Percentiles rank a stretch among this genome's conserved stretches.
These are phyloP conservation scores for Scleromitrula shiraiana DNA, from an alignment of 2,329 filamentous ascomycete species.

Conservation along the genomic window DNA sequence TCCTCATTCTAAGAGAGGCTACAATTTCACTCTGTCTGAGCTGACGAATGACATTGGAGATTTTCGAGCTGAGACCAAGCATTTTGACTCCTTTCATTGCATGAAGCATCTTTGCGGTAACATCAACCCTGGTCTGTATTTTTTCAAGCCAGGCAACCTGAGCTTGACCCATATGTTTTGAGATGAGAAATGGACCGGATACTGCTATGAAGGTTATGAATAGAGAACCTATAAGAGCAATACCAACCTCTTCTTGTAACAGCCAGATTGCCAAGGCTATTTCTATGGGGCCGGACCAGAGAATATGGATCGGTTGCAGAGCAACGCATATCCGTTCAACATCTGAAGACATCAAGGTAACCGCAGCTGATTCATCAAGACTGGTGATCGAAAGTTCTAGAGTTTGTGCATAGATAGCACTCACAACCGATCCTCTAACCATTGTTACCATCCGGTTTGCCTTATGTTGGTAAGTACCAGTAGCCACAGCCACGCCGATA, in stretches of 20 bases:
- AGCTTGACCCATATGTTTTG: conserved; percentile 10
- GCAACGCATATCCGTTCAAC: conserved; percentile 14
- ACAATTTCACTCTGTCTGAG: conserved; percentile 7
- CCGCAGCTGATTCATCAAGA: conserved; percentile 10
- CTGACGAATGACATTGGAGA: conserved; percentile 29
- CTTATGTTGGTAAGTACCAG: conserved; percentile 19
- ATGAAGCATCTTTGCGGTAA: conserved; percentile 26
- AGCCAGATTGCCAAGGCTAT: conserved; percentile 31
- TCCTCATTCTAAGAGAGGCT: conserved; percentile 6
- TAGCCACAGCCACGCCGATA: conserved; percentile 16
- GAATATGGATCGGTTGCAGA: neutral
- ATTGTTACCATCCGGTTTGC: conserved; percentile 18
- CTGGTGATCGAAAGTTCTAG: conserved; percentile 23
- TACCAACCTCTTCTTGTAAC: conserved; percentile 22
- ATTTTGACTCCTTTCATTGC: conserved; percentile 36
- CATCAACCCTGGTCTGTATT: conserved; percentile 11
- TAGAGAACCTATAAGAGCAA: conserved; percentile 37
- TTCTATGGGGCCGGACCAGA: conserved; percentile 21
- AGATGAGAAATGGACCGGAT: no score
- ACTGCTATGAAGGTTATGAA: no score
- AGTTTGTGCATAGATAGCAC: conserved; percentile 42
- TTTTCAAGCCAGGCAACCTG: conserved; percentile 17
- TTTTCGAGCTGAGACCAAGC: conserved; percentile 29
- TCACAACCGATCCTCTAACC: conserved; percentile 34
- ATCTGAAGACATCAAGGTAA: conserved; percentile 25